Evolutionary conservation across 805 yeast species (phyloP).

Genomic region (Yarrowia keelungensis): DNA sequence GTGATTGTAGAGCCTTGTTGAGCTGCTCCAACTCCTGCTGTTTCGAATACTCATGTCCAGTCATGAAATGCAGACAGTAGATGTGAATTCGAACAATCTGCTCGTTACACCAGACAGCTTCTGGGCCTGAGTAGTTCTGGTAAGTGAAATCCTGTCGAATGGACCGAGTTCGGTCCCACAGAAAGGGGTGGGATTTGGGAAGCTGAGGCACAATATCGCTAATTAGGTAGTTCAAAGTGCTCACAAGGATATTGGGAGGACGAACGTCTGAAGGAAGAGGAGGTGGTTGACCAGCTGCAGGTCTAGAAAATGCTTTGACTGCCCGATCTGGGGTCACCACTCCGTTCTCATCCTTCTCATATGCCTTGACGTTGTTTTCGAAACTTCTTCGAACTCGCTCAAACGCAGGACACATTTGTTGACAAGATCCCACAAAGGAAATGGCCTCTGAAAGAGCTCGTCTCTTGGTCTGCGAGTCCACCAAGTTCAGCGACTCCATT

Average conservation of each 20-base stretch:
- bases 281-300: slow-evolving; percentile 98
- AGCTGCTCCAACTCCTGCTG: slow-evolving; percentile 97
- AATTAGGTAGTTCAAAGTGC: slow-evolving; percentile 74
- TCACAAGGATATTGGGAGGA: slow-evolving; percentile 77
- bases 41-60: slow-evolving; percentile 81
- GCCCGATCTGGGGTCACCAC: slow-evolving; percentile 67
- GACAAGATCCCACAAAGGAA: slow-evolving; percentile 83
- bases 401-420: slow-evolving; percentile 93
- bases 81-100: slow-evolving; percentile 88
- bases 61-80: slow-evolving; percentile 82
- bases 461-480: slow-evolving; percentile 83
- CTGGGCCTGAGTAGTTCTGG: slow-evolving; percentile 92
- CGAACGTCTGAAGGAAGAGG: slow-evolving; percentile 97
- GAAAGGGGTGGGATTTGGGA: slow-evolving; percentile 86
- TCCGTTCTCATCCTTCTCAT: slow-evolving; percentile 74
- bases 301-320: slow-evolving; percentile 91
- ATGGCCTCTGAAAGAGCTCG: slow-evolving; percentile 90
- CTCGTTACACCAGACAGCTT: slow-evolving; percentile 92
- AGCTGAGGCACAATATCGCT: slow-evolving; percentile 66
- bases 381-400: slow-evolving; percentile 87
- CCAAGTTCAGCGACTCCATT: slow-evolving; percentile 83
- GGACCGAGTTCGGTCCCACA: slow-evolving; percentile 97
- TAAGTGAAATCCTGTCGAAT: slow-evolving; percentile 96
- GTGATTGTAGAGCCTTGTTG: slow-evolving; percentile 86
- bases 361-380: slow-evolving; percentile 82